These are phyloP conservation scores for Penicillium bovifimosum DNA, from an alignment of 495 filamentous ascomycete genomes.

Conservation along the genomic window DNA sequence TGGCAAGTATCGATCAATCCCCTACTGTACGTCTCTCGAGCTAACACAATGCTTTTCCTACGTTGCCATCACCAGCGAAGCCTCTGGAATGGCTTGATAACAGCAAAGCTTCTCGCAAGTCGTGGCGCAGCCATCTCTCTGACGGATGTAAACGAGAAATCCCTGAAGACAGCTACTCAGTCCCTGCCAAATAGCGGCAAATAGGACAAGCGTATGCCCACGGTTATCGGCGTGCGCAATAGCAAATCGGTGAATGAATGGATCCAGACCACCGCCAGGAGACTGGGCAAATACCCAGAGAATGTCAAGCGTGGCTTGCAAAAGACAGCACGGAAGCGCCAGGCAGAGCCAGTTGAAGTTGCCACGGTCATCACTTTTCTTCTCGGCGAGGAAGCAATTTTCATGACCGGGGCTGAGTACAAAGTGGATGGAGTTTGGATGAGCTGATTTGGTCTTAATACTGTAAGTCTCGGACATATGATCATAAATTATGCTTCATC, in stretches of 20 bases:
- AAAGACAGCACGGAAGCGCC: slow-evolving; percentile 21
- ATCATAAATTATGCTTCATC: slow-evolving; percentile 6
- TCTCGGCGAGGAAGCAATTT: slow-evolving; percentile 46
- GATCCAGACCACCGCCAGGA: slow-evolving; percentile 31
- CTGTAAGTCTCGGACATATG: not conserved
- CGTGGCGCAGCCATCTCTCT: slow-evolving; percentile 43
- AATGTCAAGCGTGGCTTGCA: slow-evolving; percentile 11
- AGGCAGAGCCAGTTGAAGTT: slow-evolving; percentile 40
- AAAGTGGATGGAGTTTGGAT: slow-evolving; percentile 33
- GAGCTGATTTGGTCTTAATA: not conserved
- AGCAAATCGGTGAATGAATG: slow-evolving; percentile 35
- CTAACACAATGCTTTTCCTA: not conserved
- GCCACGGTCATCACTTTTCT: slow-evolving; percentile 48
- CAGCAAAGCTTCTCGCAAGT: slow-evolving; percentile 32
- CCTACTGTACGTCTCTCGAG: not conserved
- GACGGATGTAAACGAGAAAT: slow-evolving; percentile 39
- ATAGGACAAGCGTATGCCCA: slow-evolving; percentile 17
- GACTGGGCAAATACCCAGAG: slow-evolving; percentile 31
- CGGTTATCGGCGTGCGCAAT: slow-evolving; percentile 34
- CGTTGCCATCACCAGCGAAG: slow-evolving; percentile 18
- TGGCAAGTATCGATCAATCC: not conserved
- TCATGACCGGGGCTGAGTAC: slow-evolving; percentile 43
- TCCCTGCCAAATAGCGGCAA: slow-evolving; percentile 3
- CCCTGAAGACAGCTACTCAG: slow-evolving; percentile 19
- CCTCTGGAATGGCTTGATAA: slow-evolving; percentile 31